Evolutionary conservation across 2,329 filamentous ascomycete species (phyloP).

Genomic region (Curvularia sp.): DNA sequence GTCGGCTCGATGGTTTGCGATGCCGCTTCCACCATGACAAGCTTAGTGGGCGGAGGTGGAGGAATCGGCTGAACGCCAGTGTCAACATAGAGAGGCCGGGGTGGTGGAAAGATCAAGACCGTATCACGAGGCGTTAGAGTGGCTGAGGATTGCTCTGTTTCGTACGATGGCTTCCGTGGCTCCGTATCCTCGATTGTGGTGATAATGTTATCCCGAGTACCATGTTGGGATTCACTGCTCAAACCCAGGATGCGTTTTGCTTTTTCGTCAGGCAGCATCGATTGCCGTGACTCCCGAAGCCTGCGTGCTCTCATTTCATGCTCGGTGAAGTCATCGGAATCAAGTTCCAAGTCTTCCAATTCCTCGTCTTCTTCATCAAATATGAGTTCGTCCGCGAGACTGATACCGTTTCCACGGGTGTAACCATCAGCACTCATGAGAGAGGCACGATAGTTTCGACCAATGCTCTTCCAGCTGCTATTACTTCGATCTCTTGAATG

Average conservation of each 20-base stretch:
- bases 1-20: slow-evolving; percentile 33
- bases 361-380: slow-evolving; percentile 73
- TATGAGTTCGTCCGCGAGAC: slow-evolving; percentile 88
- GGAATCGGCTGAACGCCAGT: slow-evolving; percentile 84
- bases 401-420: slow-evolving; percentile 70
- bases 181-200: slow-evolving; percentile 33
- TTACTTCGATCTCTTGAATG: slow-evolving; percentile 66
- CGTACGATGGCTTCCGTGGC: slow-evolving; percentile 32
- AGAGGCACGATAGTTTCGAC: slow-evolving; percentile 73
- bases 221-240: slow-evolving; percentile 39
- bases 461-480: slow-evolving; percentile 59
- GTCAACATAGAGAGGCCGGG: slow-evolving; percentile 69
- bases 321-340: slow-evolving; percentile 67
- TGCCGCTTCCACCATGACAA: slow-evolving; percentile 32
- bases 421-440: slow-evolving; percentile 63
- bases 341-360: slow-evolving; percentile 63
- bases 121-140: slow-evolving; percentile 38
- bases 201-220: slow-evolving; percentile 33
- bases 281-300: slow-evolving; percentile 52
- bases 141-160: slow-evolving; percentile 32
- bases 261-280: slow-evolving; percentile 54
- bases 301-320: slow-evolving; percentile 52
- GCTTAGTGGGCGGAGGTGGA: slow-evolving; percentile 72
- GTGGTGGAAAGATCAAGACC: slow-evolving; percentile 44
- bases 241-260: slow-evolving; percentile 56